Percentiles rank a stretch among this genome's conserved stretches.
Evolutionary conservation across 1,139 yeast genomes (phyloP).

Genomic region (Pichia sp.): DNA sequence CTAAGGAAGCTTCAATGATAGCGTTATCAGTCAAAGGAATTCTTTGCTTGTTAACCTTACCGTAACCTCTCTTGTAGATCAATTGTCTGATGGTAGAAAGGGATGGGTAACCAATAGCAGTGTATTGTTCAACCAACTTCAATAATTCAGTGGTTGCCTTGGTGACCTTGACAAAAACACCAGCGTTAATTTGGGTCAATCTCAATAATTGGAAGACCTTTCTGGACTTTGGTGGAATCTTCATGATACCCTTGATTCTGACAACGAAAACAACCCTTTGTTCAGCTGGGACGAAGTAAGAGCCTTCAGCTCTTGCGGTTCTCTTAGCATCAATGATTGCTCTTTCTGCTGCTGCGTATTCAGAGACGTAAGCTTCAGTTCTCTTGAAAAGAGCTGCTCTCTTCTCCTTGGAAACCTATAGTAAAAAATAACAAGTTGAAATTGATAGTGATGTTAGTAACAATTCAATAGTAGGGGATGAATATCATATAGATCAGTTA

Average conservation of each 20-base stretch:
- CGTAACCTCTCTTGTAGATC: slow-evolving; percentile 99
- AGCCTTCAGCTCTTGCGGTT: slow-evolving; percentile 93
- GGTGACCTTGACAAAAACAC: slow-evolving; percentile 97
- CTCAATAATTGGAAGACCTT: slow-evolving; percentile 97
- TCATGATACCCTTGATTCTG: slow-evolving; percentile 99
- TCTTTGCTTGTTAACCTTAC: slow-evolving; percentile 99
- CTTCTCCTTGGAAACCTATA: slow-evolving; percentile 79
- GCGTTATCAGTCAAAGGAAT: slow-evolving; percentile 90
- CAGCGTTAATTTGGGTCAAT: slow-evolving; percentile 97
- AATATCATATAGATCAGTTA: background rate
- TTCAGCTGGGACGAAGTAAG: slow-evolving; percentile 97
- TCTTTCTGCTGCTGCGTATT: slow-evolving; percentile 93
- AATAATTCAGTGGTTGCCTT: slow-evolving; percentile 97
- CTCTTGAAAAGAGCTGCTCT: slow-evolving; percentile 94
- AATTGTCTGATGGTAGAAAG: slow-evolving; percentile 93
- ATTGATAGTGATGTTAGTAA: slow-evolving; percentile 7
- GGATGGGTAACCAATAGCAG: slow-evolving; percentile 99
- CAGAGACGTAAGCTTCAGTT: slow-evolving; percentile 97
- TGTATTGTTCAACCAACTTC: slow-evolving; percentile 97
- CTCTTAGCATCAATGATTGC: slow-evolving; percentile 89
- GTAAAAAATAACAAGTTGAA: slow-evolving; percentile 7
- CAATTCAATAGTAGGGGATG: slow-evolving; percentile 1
- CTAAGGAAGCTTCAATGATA: slow-evolving; percentile 88
- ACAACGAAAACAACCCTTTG: slow-evolving; percentile 93
- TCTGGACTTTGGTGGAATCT: slow-evolving; percentile 99